Conservation (phyloP, 257 asterid genomes). For the Jacaranda mimosifolia region DNA sequence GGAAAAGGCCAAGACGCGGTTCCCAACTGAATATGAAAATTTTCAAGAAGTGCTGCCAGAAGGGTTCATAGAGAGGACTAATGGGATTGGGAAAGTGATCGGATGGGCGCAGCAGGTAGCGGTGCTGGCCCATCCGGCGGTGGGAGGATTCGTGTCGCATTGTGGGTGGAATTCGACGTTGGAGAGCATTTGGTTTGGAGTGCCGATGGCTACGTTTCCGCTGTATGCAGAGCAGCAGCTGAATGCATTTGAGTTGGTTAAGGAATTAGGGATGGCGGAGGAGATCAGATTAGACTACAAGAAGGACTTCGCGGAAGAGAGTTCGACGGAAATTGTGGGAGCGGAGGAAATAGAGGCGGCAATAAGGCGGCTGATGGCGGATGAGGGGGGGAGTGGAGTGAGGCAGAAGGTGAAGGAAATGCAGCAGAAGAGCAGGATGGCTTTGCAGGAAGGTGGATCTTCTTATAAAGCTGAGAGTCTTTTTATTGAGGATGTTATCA, state of each 20-base stretch:
- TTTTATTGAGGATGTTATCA: not conserved
- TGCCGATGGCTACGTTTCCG: constrained; percentile 58
- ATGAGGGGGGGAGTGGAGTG: constrained; percentile 10
- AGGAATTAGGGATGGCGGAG: constrained; percentile 46
- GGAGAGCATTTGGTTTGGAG: constrained; percentile 58
- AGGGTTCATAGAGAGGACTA: constrained; percentile 42
- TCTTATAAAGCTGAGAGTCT: constrained; percentile 6
- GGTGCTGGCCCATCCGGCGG: constrained; percentile 47
- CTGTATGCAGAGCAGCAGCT: constrained; percentile 55
- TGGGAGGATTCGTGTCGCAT: constrained; percentile 63
- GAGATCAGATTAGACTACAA: constrained; percentile 43
- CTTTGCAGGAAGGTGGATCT: constrained; percentile 36
- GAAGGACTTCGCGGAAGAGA: not conserved
- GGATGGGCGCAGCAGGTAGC: constrained; percentile 65
- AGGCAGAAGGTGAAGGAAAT: constrained; percentile 31
- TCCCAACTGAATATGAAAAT: constrained; percentile 32
- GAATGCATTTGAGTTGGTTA: constrained; percentile 50
- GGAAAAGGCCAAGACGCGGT: not conserved
- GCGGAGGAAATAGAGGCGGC: constrained; percentile 37
- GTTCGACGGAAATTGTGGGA: constrained; percentile 2
- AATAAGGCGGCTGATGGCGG: constrained; percentile 36
- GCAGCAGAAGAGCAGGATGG: constrained; percentile 36
- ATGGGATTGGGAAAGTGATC: constrained; percentile 43
- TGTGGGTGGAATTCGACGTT: constrained; percentile 61
- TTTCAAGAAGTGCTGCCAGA: constrained; percentile 37